Conservation (phyloP, 2,329 filamentous ascomycete genomes). For the Periconia sp. region DNA sequence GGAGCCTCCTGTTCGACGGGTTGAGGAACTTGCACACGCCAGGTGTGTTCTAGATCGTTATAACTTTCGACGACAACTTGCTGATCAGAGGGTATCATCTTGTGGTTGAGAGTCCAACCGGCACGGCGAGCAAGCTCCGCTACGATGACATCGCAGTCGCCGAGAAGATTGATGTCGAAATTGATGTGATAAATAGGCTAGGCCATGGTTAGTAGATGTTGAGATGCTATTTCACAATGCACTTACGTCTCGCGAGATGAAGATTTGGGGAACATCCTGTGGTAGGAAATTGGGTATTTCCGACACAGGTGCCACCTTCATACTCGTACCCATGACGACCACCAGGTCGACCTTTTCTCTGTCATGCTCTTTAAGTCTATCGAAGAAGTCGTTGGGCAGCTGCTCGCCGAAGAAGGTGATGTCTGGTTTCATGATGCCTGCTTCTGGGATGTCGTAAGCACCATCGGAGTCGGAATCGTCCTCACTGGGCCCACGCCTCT, state of each 20-base stretch:
- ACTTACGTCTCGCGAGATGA: conserved; percentile 74
- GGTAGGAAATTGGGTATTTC: conserved; percentile 84
- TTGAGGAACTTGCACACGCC: conserved; percentile 27
- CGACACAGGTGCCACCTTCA: conserved; percentile 93
- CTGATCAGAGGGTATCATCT: conserved; percentile 76
- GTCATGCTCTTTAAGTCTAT: conserved; percentile 79
- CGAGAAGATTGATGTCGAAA: conserved; percentile 95
- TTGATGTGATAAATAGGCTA: conserved; percentile 82
- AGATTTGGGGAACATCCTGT: conserved; percentile 81
- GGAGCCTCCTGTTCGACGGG: conserved; percentile 2
- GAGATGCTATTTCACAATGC: neutral
- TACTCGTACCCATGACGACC: conserved; percentile 91
- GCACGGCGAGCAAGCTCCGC: conserved; percentile 80
- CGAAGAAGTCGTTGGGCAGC: conserved; percentile 80
- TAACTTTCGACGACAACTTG: conserved; percentile 56
- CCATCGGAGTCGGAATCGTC: conserved; percentile 60
- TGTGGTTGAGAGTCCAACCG: conserved; percentile 78
- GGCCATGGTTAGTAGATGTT: conserved; percentile 11
- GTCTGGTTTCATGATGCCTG: conserved; percentile 91
- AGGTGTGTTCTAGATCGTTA: conserved; percentile 33
- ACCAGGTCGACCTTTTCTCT: conserved; percentile 81
- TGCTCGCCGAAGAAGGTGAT: conserved; percentile 97
- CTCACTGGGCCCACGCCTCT: conserved; percentile 54
- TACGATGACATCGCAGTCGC: conserved; percentile 90
- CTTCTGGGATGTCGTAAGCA: conserved; percentile 65